Percentiles rank a stretch among this genome's conserved stretches.
These are phyloP conservation scores for Litchi chinensis DNA, from an alignment of 345 rosid genomes.

Conservation along the genomic window DNA sequence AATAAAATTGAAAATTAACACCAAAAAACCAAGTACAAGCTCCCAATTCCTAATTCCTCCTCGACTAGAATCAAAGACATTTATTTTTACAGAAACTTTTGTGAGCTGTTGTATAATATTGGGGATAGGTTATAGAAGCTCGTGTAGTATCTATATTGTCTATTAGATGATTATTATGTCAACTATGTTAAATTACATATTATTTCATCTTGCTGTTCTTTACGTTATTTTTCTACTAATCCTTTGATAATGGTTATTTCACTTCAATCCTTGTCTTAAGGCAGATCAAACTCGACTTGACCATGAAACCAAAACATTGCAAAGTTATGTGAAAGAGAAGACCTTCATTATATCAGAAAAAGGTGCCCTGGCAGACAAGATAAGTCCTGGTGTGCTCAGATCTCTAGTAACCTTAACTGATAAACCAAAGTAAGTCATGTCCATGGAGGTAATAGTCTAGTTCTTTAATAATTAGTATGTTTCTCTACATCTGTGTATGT, in stretches of 20 bases:
- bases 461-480: background rate
- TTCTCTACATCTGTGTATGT: background rate
- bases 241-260: background rate
- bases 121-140: background rate
- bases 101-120: background rate
- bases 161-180: background rate
- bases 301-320: slow-evolving; percentile 63
- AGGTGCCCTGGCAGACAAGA: slow-evolving; percentile 78
- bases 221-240: background rate
- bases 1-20: background rate
- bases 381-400: slow-evolving; percentile 60
- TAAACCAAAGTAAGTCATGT: slow-evolving; percentile 46
- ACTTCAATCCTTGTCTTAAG: slow-evolving; percentile 11
- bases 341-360: slow-evolving; percentile 62
- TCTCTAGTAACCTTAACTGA: slow-evolving; percentile 66
- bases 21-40: background rate
- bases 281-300: slow-evolving; percentile 65
- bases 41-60: background rate
- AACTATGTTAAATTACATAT: background rate
- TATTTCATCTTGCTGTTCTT: background rate
- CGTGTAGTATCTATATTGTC: background rate
- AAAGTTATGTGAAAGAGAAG: slow-evolving; percentile 75
- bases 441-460: background rate
- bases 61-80: background rate
- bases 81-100: background rate